Base-by-base conservation (phyloP, 371 early-diverging fungal genomes). In the Blyttiomyces sp. region DNA sequence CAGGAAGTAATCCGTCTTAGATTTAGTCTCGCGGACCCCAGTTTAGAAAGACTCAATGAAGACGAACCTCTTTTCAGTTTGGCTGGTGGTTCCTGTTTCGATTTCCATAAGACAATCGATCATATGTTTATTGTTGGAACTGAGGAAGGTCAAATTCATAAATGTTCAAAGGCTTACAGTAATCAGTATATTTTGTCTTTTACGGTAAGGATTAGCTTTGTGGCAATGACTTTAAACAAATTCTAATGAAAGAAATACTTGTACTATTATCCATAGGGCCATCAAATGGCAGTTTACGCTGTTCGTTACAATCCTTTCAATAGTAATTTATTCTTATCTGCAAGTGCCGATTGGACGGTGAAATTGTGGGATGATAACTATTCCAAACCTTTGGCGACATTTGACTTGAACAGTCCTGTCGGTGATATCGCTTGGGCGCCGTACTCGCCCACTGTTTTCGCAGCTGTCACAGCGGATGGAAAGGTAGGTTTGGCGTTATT, bases 371-470 rank as follows among this genome's bases (percentile, higher is more conserved):
- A 83, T 57, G 78, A 81, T 58, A 66, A 69, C 51, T 61, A 69
- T 17, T 24, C 54, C 36, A 77, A 76, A 49, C 74, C 84, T 0
- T 59, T 80, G 27, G 66, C 75, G 66, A 68, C 74, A 19, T 83
- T 82, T 63, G 84, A 83, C 46, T 59, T 83, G 44, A 70, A 68
- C 54, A 64, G 73, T 21, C 60, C 75, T 23, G 81, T 82, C n/a
- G 79, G 81, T 27, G 81, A 81, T 43, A 69, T 83, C 23, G 81
- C 79, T 2, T 82, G 82, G 83, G 77, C 81, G 6, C 84, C 84
- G 9, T 81, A 76, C 63, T 79, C 81, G 3, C 71, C 77, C 9
- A 81, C 82, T 2, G 76, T 82, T 1, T 82, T 83, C 59, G 82
- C 82, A 1, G 80, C 78, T 0, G 76, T 63, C 21, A 83, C 84